Evolutionary conservation across 2,329 filamentous ascomycete genomes (phyloP), one percentile per base, ranked within the genome.

Genomic region (Colletotrichum sp.): DNA sequence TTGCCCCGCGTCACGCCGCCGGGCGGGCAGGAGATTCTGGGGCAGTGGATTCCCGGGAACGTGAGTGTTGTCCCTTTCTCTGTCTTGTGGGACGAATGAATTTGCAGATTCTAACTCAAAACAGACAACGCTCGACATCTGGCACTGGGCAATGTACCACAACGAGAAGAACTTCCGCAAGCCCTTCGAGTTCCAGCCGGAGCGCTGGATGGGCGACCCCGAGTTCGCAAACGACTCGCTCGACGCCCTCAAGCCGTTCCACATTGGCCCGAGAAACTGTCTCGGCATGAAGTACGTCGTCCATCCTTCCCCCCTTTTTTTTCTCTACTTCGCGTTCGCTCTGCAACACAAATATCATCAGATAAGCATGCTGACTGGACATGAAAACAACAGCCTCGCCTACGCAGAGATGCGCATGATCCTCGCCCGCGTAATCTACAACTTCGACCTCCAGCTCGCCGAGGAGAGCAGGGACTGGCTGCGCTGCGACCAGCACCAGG

Each of bases 121-220:
- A 4, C 70, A 88, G 87, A 88, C 85, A 2, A 78, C 80, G 5
- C 83, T 90, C 0, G 82, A 84, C 1, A 82, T 89, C 2, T 84
- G 85, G 59, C 88, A 90, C 44, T 88, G 83, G 79, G 82, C 87
- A 3, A 82, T 86, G n/a, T 87, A 87, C 77, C 86, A 86, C 75
- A 86, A 85, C 66, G 81, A 85, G 3, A 79, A 81, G 12, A 83
- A 88, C 78, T 91, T 89, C 79, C 82, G 81, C 12, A 82, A 88
- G 2, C 86, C 89, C 1, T 81, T 86, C 26, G 80, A 79, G 0
- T 92, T 86, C 78, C 83, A 82, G 7, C 90, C 92, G 93, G 26
- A 90, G 89, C 71, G 75, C 12, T 76, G 75, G 75, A 57, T 76
- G 59, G 75, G 66, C 60, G 75, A 75, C 39, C 52, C 71, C 32